These are phyloP conservation scores for Penicillium simplicissimum DNA, from an alignment of 495 filamentous ascomycete species.

Conservation along the genomic window DNA sequence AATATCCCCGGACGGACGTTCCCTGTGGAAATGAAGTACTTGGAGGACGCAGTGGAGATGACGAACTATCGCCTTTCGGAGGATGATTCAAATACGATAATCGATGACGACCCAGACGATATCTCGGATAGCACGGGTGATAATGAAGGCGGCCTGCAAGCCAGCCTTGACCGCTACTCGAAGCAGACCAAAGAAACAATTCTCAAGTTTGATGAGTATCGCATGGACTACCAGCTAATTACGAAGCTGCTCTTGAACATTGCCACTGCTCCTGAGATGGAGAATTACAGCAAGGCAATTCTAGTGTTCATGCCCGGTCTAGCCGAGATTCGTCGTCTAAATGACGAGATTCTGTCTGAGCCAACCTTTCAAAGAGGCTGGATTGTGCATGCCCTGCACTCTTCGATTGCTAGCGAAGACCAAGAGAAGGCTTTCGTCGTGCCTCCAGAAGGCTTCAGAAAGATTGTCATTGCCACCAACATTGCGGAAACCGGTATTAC, in stretches of 20 bases:
- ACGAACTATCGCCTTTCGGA: constrained; percentile 69
- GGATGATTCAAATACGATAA: constrained; percentile 38
- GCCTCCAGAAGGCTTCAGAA: constrained; percentile 76
- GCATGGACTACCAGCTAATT: constrained; percentile 82
- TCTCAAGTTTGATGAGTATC: constrained; percentile 77
- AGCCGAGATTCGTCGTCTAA: constrained; percentile 84
- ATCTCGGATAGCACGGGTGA: constrained; percentile 46
- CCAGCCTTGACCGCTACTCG: constrained; percentile 68
- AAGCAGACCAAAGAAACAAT: constrained; percentile 70
- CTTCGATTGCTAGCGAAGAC: constrained; percentile 92
- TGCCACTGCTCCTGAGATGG: constrained; percentile 62
- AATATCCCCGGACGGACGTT: constrained; percentile 92
- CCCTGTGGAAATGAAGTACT: constrained; percentile 81
- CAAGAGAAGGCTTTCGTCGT: constrained; percentile 89
- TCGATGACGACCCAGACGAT: constrained; percentile 51
- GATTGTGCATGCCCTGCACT: constrained; percentile 86
- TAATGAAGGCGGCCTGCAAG: constrained; percentile 37
- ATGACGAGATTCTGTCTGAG: constrained; percentile 76
- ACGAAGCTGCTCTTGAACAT: constrained; percentile 71
- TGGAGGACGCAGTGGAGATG: constrained; percentile 87
- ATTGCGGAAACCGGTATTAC: constrained; percentile 98
- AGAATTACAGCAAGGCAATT: constrained; percentile 80
- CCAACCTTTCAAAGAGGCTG: constrained; percentile 67
- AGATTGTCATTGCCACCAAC: constrained; percentile 94
- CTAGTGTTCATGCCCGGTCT: constrained; percentile 94